Conservation (phyloP, 2,329 filamentous ascomycete genomes). For the Penicillium sp. region DNA sequence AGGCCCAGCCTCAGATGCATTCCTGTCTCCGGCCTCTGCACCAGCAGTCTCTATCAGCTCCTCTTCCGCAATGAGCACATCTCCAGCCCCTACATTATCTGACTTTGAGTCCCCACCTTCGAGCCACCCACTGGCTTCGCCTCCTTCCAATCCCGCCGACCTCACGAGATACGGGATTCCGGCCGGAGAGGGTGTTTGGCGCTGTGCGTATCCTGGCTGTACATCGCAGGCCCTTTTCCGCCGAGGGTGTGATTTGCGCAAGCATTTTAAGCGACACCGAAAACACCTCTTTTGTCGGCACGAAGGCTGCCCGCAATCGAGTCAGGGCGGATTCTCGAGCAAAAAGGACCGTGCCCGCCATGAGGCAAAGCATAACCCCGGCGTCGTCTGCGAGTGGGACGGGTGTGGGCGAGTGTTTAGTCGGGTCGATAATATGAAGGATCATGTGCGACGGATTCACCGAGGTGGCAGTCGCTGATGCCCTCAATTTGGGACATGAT, state of each 20-base stretch:
- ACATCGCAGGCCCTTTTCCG: slow-evolving; percentile 55
- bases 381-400: slow-evolving; percentile 55
- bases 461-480: slow-evolving; percentile 12
- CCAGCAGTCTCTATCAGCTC: slow-evolving; percentile 9
- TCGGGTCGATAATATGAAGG: slow-evolving; percentile 58
- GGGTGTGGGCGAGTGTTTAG: slow-evolving; percentile 56
- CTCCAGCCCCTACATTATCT: slow-evolving; percentile 13
- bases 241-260: slow-evolving; percentile 57
- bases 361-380: slow-evolving; percentile 59
- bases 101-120: slow-evolving; percentile 13
- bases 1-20: slow-evolving; percentile 5
- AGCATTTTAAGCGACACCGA: slow-evolving; percentile 59
- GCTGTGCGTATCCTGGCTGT: slow-evolving; percentile 55
- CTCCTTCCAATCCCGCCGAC: slow-evolving; percentile 19
- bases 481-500: background rate
- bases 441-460: slow-evolving; percentile 45
- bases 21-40: slow-evolving; percentile 11
- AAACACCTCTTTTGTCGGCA: slow-evolving; percentile 59
- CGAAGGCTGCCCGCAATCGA: slow-evolving; percentile 53
- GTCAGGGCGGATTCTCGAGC: slow-evolving; percentile 55
- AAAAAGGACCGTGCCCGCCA: slow-evolving; percentile 59
- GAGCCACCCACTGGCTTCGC: slow-evolving; percentile 7
- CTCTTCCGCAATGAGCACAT: slow-evolving; percentile 11
- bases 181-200: slow-evolving; percentile 46
- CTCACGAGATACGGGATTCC: slow-evolving; percentile 32